Evolutionary conservation across 495 filamentous ascomycete species (phyloP), one percentile per base, ranked within the genome.

Genomic region (Antarctomyces pellizariae): DNA sequence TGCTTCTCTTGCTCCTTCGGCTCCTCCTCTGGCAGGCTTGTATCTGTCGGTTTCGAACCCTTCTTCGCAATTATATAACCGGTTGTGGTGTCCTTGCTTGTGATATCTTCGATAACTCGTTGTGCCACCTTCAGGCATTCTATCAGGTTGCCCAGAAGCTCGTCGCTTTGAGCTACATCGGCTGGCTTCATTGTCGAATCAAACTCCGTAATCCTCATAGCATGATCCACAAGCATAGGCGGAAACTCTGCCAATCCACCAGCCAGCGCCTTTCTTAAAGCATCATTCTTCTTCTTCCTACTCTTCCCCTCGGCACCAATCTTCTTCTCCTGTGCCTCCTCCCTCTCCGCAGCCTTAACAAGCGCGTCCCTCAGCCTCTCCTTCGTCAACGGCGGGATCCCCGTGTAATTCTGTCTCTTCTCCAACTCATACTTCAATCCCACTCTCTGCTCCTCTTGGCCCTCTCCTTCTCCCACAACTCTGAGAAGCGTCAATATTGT

Each of bases 61-160:
- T 40, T 42, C 45, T 82, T 92, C 2, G 82, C 83, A 29, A 97
- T 59, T 30, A 97, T 93, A 44, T 83, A 95, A 0, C 86, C 86
- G 29, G 59, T 71, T 3, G 70, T 57, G 2, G 53, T 51, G 7
- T 64, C 52, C 2, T 54, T 51, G 26, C 53, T 59, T 2, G 57
- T 68, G n/a, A 78, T 58, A 7, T 60, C 53, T 14, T 65, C 46
- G 8, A 80, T 46, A 7, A 77, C 53, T 14, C 48, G 50, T 25
- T 66, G 58, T 0, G 82, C 80, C 42, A 76, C 64, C 29, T 67
- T 42, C 21, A 97, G 48, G 0, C 71, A 64, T 1, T 35, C 39
- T 25, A 78, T 50, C 1, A 93, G 54, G 19, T 58, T 48, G 16
- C 68, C 59, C 14, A 89, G 31, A 8, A 78, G 40, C n/a, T 36